phyloP scores from a whole-genome alignment of 2,329 filamentous ascomycete genomes.

The Ampelomyces quisqualis region DNA sequence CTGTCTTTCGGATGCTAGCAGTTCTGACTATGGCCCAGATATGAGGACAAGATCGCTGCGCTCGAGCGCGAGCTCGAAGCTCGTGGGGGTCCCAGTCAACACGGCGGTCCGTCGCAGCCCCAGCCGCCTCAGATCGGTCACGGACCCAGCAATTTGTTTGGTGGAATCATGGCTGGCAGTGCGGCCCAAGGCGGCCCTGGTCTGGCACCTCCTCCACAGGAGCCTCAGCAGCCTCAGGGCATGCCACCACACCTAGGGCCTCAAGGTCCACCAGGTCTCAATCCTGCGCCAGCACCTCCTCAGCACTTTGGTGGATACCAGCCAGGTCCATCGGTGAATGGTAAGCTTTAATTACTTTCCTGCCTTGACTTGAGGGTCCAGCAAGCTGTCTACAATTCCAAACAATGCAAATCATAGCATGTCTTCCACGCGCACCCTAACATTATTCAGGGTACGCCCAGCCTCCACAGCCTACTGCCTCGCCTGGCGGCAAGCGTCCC shows the following conservation, averaged over 20 bases:
- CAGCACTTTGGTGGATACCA: conserved; percentile 72
- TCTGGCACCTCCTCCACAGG: conserved; percentile 69
- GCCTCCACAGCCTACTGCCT: conserved; percentile 79
- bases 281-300: conserved; percentile 58
- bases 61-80: conserved; percentile 85
- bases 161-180: conserved; percentile 90
- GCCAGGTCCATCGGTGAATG: conserved; percentile 63
- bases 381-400: no score
- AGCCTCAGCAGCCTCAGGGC: conserved; percentile 60
- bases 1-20: background rate
- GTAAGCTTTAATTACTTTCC: conserved; percentile 50
- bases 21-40: conserved; percentile 58
- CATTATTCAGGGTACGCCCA: conserved; percentile 68
- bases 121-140: conserved; percentile 84
- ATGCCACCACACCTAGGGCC: conserved; percentile 64
- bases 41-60: conserved; percentile 85
- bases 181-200: conserved; percentile 80
- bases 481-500: conserved; percentile 76
- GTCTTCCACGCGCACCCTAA: conserved; percentile 12
- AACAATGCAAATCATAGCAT: background rate
- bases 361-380: no score
- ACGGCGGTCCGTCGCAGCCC: conserved; percentile 78
- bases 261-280: conserved; percentile 70
- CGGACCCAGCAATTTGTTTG: conserved; percentile 86
- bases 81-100: conserved; percentile 65